Conservation (phyloP, 225 moss, liverwort and hornwort species). For the Bryum argenteum region DNA sequence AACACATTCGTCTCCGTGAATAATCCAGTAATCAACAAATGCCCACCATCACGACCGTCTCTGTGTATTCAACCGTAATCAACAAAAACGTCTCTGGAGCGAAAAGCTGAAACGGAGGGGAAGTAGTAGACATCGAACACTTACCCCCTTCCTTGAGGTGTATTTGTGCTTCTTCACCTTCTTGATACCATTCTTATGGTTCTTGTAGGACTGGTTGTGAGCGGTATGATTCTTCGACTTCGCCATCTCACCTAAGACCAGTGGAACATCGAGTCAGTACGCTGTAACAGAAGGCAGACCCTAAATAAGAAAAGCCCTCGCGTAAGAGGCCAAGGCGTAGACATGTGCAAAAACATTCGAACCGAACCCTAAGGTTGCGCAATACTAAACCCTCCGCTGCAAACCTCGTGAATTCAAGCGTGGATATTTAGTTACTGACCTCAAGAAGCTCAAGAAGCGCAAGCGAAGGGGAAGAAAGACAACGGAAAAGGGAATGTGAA, state of each 20-base stretch:
- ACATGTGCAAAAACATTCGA: not conserved
- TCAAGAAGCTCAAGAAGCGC: not conserved
- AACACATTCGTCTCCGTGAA: not conserved
- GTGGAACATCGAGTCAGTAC: not conserved
- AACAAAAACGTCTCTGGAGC: too few relatives aligned
- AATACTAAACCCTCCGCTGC: not conserved
- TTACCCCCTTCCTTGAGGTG: slow-evolving; percentile 83
- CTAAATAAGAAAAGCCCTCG: too few relatives aligned
- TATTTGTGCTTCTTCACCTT: slow-evolving; percentile 94
- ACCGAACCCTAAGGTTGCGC: slow-evolving; percentile 9
- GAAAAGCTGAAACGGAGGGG: not conserved
- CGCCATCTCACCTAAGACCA: slow-evolving; percentile 61
- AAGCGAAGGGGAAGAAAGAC: not conserved
- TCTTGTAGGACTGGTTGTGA: slow-evolving; percentile 95
- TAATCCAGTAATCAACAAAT: not conserved
- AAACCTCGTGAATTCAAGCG: not conserved
- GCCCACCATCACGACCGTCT: not conserved
- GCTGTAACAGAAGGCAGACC: fast-evolving
- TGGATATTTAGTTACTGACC: not conserved
- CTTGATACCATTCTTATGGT: slow-evolving; percentile 94
- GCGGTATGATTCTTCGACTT: slow-evolving; percentile 97
- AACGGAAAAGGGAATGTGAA: fast-evolving
- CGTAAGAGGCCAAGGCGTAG: too few relatives aligned
- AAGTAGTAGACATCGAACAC: not conserved
- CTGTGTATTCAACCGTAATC: not conserved